Evolutionary conservation across 306 rosid genomes (phyloP), one percentile per base, ranked within the genome.

Genomic region (Cucurbita moschata): DNA sequence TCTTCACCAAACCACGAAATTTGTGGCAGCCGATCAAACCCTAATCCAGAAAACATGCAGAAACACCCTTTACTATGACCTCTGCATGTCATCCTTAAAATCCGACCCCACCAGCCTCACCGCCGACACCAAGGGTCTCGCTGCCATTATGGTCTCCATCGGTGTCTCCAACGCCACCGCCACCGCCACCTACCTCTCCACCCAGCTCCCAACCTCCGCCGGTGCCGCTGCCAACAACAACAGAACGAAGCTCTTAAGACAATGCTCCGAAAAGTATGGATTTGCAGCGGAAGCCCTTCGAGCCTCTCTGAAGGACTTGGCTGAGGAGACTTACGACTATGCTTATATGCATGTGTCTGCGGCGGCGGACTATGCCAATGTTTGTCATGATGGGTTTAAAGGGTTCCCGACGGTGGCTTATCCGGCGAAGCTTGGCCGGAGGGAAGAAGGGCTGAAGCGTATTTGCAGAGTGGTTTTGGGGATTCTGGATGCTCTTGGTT

Each of bases 381-480:
- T 81, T 68, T 94, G 97, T 78, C 91, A 74, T 58, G 88, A 94
- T 46, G 88, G 84, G 10, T 91, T 94, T 72, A 87, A 64, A 65
- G 58, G 88, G 44, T 81, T 70, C 13, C 83, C 86, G 0, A 73
- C 26, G 30, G 82, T 87, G 81, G 75, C 56, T 75, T 91, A 94
- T 77, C 95, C 92, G 40, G 75, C 50, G 19, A 87, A 87, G 10
- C 87, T 94, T 72, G 87, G 89, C 15, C 80, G 71, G 4, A 84
- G 99, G 60, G 99, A 91, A 79, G 83, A 85, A 3, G 88, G 75
- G 51, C 76, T 94, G 82, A 87, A 86, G 90, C 90, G 82, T 76
- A 86, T 94, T 8, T 94, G 96, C 81, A 88, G 81, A 72, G 97
- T 94, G 62, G 88, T 88, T 52, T 77, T 85, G 90, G 96, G 89